These are phyloP conservation scores for Amyloporia xantha DNA, from an alignment of 768 basidiomycete species.

Conservation along the genomic window DNA sequence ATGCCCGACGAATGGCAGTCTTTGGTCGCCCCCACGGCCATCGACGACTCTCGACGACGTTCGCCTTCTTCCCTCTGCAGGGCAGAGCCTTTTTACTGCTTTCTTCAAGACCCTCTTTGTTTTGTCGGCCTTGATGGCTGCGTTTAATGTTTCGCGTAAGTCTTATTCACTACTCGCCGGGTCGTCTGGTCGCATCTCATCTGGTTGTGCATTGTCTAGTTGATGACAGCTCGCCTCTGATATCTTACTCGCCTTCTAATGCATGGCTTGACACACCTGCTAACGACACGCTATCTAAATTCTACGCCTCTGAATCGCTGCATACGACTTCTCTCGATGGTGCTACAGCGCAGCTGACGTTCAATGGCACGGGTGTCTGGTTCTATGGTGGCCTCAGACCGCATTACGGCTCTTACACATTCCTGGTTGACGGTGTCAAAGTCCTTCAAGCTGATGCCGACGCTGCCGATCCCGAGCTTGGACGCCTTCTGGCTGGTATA, in stretches of 20 bases:
- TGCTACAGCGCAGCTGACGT: constrained; percentile 43
- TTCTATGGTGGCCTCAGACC: constrained; percentile 42
- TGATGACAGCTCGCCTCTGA: constrained; percentile 51
- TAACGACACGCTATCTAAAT: constrained; percentile 34
- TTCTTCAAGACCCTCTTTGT: constrained; percentile 9
- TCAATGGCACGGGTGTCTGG: constrained; percentile 50
- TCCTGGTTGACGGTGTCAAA: constrained; percentile 38
- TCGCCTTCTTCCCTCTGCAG: constrained; percentile 11
- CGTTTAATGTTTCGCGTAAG: constrained; percentile 25
- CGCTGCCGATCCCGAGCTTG: constrained; percentile 20
- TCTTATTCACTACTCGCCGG: constrained; percentile 3
- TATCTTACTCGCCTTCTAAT: constrained; percentile 41
- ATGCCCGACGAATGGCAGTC: not conserved
- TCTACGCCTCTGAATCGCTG: constrained; percentile 38
- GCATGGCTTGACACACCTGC: constrained; percentile 43
- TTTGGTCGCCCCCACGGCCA: constrained; percentile 1
- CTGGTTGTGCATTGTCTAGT: constrained; percentile 27
- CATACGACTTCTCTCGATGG: constrained; percentile 38
- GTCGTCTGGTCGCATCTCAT: not conserved
- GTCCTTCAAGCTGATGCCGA: constrained; percentile 31
- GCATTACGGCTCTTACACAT: constrained; percentile 40
- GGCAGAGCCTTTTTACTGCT: constrained; percentile 11
- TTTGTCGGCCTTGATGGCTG: constrained; percentile 23
- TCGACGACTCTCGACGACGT: constrained; percentile 1
- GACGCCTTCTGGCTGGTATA: constrained; percentile 38